phyloP scores from a whole-genome alignment of 805 yeast genomes.

The Candida montana region DNA sequence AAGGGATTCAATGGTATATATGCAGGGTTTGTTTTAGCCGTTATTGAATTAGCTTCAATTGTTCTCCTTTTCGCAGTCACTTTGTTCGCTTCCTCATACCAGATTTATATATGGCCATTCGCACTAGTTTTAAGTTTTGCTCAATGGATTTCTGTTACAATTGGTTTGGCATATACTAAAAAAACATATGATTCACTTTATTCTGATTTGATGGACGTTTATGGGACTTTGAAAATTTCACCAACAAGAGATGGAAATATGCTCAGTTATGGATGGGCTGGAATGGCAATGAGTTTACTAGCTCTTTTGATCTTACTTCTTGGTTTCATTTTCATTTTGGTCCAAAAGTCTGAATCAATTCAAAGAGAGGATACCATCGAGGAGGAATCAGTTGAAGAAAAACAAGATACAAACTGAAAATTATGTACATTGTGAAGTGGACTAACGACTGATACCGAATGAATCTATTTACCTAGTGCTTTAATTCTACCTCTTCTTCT shows the following conservation, averaged over 20 bases:
- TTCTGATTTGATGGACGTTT: not conserved
- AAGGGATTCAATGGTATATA: constrained; percentile 4
- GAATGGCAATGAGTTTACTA: constrained; percentile 2
- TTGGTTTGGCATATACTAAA: not conserved
- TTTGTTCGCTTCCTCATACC: not conserved
- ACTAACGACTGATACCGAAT: too few species aligned
- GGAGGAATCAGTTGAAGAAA: too few species aligned
- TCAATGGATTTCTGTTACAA: constrained; percentile 2
- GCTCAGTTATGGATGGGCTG: constrained; percentile 1
- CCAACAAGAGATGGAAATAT: not conserved
- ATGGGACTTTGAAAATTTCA: not conserved
- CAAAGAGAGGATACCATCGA: too few species aligned
- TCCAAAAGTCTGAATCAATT: too few species aligned
- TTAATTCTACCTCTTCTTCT: too few species aligned
- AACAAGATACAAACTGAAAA: too few species aligned
- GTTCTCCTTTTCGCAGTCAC: not conserved
- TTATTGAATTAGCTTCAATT: not conserved
- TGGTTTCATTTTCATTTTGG: too few species aligned
- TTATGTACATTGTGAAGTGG: too few species aligned
- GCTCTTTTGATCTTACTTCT: too few species aligned
- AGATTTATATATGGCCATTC: not conserved
- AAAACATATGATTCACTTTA: not conserved
- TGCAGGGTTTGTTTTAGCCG: constrained; percentile 1
- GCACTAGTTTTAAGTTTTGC: not conserved
- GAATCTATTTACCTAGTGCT: too few species aligned